Evolutionary conservation across 805 yeast species (phyloP).

Genomic region (Hanseniaspora osmophila): DNA sequence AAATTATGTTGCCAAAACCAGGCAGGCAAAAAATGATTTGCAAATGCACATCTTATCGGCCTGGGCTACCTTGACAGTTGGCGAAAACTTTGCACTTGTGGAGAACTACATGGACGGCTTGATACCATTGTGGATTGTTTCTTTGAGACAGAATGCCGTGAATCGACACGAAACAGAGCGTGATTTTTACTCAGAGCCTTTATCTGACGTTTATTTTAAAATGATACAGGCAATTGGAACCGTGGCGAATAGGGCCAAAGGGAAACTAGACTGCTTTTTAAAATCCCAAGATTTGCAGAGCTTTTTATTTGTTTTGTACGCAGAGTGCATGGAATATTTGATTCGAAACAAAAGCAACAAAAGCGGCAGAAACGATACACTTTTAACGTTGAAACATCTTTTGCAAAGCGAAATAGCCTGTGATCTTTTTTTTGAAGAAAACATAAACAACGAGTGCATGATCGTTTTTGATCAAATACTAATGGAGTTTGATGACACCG

Average conservation of each 20-base stretch:
- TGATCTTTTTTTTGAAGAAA: slow-evolving; percentile 46
- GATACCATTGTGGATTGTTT: slow-evolving; percentile 66
- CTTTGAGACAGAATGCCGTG: slow-evolving; percentile 61
- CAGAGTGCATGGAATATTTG: slow-evolving; percentile 62
- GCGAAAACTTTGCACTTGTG: slow-evolving; percentile 30
- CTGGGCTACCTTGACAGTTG: slow-evolving; percentile 48
- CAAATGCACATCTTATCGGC: slow-evolving; percentile 51
- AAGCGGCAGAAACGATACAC: slow-evolving; percentile 21
- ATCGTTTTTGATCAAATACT: slow-evolving; percentile 64
- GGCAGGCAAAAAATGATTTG: slow-evolving; percentile 35
- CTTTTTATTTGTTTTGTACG: slow-evolving; percentile 67
- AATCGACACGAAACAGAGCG: slow-evolving; percentile 24
- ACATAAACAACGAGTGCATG: slow-evolving; percentile 58
- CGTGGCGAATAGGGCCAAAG: slow-evolving; percentile 38
- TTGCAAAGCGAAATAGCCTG: slow-evolving; percentile 44
- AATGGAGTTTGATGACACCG: slow-evolving; percentile 39
- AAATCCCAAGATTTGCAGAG: slow-evolving; percentile 39
- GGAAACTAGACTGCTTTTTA: slow-evolving; percentile 32
- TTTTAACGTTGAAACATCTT: slow-evolving; percentile 40
- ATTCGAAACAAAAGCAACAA: slow-evolving; percentile 29
- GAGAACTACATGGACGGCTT: slow-evolving; percentile 44
- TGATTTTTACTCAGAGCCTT: neutral
- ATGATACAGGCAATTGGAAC: slow-evolving; percentile 63
- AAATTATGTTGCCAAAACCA: slow-evolving; percentile 35
- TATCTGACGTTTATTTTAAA: slow-evolving; percentile 58